Percentiles rank a stretch among this genome's conserved stretches.
Conservation (phyloP, 208 protist genomes). For the Trypanosoma mega region DNA sequence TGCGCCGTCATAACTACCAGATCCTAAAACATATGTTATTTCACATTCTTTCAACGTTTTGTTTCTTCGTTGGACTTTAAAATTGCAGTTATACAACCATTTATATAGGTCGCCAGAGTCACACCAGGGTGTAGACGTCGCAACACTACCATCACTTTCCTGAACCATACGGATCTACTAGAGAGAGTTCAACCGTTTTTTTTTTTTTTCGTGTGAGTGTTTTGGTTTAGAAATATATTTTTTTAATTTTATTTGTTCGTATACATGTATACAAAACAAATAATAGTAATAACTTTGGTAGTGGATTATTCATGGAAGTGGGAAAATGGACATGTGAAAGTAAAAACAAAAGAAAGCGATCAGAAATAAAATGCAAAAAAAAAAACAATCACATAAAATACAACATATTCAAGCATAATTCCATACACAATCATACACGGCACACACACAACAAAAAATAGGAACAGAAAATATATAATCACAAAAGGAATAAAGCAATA, state of each 20-base stretch:
- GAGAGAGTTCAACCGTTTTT: not conserved
- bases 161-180: slow-evolving; percentile 1
- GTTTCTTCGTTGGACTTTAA: slow-evolving; percentile 13
- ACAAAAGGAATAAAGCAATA: not conserved
- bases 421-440: no score
- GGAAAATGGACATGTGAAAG: no score
- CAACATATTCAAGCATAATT: no score
- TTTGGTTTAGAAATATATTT: no score
- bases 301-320: no score
- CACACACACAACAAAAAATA: no score
- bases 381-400: no score
- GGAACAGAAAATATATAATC: slow-evolving; percentile 1
- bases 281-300: no score
- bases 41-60: slow-evolving; percentile 21
- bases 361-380: no score
- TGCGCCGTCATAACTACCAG: slow-evolving; percentile 34
- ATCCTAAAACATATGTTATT: slow-evolving; percentile 34
- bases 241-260: not conserved
- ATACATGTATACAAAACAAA: no score
- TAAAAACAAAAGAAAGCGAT: no score
- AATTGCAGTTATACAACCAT: slow-evolving; percentile 38
- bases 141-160: not conserved
- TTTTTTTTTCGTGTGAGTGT: not conserved
- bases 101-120: slow-evolving; percentile 42
- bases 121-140: slow-evolving; percentile 23